These are phyloP conservation scores for Entomophthora muscae DNA, from an alignment of 371 early-diverging fungal genomes.

Conservation along the genomic window DNA sequence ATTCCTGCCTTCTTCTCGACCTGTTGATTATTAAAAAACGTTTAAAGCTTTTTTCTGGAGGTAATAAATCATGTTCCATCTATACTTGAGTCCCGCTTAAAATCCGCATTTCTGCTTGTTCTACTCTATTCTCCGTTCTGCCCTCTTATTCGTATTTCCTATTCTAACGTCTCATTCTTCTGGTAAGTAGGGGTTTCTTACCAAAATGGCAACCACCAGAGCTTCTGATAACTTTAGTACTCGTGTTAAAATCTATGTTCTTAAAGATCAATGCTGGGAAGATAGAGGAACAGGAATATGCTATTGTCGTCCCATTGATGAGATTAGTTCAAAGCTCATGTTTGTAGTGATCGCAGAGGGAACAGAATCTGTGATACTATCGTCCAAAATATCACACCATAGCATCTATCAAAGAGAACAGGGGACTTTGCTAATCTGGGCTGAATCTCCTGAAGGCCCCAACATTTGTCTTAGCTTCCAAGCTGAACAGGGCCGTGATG, in stretches of 20 bases:
- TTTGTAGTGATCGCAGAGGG: not conserved
- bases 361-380: not conserved
- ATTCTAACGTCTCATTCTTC: too few relatives aligned
- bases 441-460: not conserved
- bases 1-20: too few relatives aligned
- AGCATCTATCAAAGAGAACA: not conserved
- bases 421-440: not conserved
- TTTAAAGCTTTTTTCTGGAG: too few relatives aligned
- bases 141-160: not conserved
- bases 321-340: not conserved
- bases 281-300: not conserved
- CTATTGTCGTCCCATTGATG: not conserved
- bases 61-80: too few relatives aligned
- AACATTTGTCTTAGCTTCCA: not conserved
- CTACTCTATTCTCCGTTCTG: not conserved
- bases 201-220: not conserved
- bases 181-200: not conserved
- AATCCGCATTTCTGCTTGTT: not conserved
- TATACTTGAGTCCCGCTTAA: too few relatives aligned
- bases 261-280: not conserved
- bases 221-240: not conserved
- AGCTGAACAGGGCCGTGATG: not conserved
- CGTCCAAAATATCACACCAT: not conserved
- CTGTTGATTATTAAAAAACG: too few relatives aligned
- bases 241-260: not conserved